Conservation (phyloP, 208 protist species). For the Acanthamoeba castellanii region DNA sequence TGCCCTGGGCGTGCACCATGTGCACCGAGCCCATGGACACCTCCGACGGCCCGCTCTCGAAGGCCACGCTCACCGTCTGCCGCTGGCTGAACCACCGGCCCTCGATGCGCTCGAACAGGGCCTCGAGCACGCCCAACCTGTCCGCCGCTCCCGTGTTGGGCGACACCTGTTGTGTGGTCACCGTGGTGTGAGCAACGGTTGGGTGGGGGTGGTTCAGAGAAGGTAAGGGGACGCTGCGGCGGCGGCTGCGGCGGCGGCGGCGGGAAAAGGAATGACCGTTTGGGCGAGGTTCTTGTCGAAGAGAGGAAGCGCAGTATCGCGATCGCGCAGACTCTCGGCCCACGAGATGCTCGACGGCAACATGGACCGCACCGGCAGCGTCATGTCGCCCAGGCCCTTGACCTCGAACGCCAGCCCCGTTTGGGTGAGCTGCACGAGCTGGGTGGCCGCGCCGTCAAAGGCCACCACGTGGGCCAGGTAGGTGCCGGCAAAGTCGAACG, state of each 20-base stretch:
- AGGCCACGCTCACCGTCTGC: conserved; percentile 2
- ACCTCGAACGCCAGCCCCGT: background rate
- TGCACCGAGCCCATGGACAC: conserved; percentile 20
- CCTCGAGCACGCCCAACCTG: background rate
- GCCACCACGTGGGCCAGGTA: background rate
- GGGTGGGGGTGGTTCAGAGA: no score
- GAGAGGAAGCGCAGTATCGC: background rate
- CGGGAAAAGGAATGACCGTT: background rate
- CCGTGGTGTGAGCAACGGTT: no score
- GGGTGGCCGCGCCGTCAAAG: background rate
- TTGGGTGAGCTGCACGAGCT: background rate
- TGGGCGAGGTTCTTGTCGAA: conserved; percentile 29
- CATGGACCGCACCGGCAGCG: background rate
- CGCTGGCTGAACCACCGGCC: conserved; percentile 71
- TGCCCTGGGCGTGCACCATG: conserved; percentile 21
- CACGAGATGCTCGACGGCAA: background rate
- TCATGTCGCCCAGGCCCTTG: conserved; percentile 27
- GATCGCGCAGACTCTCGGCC: background rate
- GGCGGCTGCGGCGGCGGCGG: no score
- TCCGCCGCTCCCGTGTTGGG: conserved; percentile 51
- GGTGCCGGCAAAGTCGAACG: conserved; percentile 52
- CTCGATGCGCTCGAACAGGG: conserved; percentile 49
- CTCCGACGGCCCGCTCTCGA: conserved; percentile 30
- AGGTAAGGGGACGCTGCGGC: no score
- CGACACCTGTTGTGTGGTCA: conserved; percentile 50